Evolutionary conservation across 2,329 filamentous ascomycete genomes (phyloP), one percentile per base, ranked within the genome.

Genomic region (Calonectria henricotiae): DNA sequence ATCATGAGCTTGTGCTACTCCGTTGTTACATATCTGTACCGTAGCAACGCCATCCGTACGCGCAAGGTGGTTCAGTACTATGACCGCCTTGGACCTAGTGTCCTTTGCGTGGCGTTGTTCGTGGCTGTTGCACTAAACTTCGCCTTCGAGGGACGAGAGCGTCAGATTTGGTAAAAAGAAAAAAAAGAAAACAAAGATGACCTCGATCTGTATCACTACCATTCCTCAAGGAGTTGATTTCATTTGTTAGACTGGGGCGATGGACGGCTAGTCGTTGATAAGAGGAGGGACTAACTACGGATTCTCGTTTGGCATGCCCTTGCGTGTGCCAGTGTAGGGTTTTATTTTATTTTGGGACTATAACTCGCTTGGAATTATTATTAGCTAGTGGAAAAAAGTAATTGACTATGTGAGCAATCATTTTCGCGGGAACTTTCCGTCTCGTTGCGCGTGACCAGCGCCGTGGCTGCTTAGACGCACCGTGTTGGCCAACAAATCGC

Each of bases 31-130:
- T 99, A 98, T 80, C 85, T 98, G 25, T 97, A 96, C 89, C 90
- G 96, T 67, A 95, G 96, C 75, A 87, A 89, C 72, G 94, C 94
- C 71, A 98, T 98, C 79, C 90, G 94, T 74, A 91, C 92, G 76
- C 88, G 96, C 63, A 91, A 91, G 73, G 94, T 93, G n/a, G 94
- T 96, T 46, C 92, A 91, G 76, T 99, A 96, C 82, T 96, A 98
- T 81, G 96, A 99, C 81, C 92, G 90, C 75, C 93, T 91, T 87
- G 96, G 96, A 0, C 96, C 96, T 0, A 95, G 88, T 4, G 84
- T 91, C 25, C 87, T 99, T 37, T 97, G 95, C 76, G 78, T 87
- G 9, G 89, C 93, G 3, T 82, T 98, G 64, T 89, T 98, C 47
- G 83, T 88, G 0, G 94, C 95, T 3, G 90, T 98, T 12, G 85